These are phyloP conservation scores for Gossypium turneri DNA, from an alignment of 345 rosid species.

Conservation along the genomic window DNA sequence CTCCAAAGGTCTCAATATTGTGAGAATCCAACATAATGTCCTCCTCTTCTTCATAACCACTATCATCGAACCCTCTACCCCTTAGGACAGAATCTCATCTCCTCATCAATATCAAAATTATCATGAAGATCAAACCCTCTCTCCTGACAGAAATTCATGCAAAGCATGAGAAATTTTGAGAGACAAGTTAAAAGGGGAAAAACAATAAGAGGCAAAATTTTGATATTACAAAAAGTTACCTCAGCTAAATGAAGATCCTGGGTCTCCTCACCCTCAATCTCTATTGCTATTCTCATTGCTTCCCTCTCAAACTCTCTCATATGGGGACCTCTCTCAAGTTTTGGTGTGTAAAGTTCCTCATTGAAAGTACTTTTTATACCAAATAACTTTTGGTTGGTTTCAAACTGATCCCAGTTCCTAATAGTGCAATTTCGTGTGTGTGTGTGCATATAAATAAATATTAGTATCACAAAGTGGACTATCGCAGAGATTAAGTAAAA, in stretches of 20 bases:
- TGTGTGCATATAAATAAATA: background rate
- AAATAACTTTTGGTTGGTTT: conserved; percentile 63
- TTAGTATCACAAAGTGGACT: background rate
- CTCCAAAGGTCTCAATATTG: conserved; percentile 62
- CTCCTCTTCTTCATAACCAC: conserved; percentile 73
- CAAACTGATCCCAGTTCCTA: conserved; percentile 92
- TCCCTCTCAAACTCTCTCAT: conserved; percentile 62
- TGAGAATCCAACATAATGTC: conserved; percentile 52
- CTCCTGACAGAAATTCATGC: conserved; percentile 54
- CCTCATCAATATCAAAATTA: conserved; percentile 66
- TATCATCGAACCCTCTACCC: conserved; percentile 54
- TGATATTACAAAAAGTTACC: conserved; percentile 11
- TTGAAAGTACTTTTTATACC: conserved; percentile 86
- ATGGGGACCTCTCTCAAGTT: conserved; percentile 64
- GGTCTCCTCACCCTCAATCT: conserved; percentile 56
- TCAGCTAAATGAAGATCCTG: background rate
- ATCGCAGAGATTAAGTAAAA: too few species aligned
- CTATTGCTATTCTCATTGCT: conserved; percentile 82
- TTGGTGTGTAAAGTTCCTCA: conserved; percentile 90
- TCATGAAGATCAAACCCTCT: conserved; percentile 64
- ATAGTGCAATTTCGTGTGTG: background rate
- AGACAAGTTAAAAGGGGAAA: conserved; percentile 1
- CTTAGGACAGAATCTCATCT: conserved; percentile 75
- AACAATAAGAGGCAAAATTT: conserved; percentile 11
- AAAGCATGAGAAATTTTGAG: background rate